Base-by-base conservation (phyloP, 805 yeast genomes). In the Scheffersomyces ergatensis region DNA sequence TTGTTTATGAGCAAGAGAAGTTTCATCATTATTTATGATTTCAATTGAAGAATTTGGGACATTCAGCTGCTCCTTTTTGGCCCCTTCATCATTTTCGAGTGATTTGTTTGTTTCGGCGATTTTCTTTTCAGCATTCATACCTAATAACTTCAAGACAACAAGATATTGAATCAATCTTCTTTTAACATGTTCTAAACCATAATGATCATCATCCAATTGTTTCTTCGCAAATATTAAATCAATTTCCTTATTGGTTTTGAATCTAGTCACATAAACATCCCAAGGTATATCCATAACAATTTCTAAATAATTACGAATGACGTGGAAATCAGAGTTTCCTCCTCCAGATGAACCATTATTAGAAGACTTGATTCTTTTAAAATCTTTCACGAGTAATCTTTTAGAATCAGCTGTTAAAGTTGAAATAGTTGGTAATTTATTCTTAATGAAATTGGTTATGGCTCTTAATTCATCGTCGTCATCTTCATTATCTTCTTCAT, bases 81-180 rank as follows among this genome's bases (percentile, higher is more conserved):
- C 20, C 11, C 15, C 29, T 17, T 16, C 19, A 7, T 21, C 25
- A 11, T 32, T 20, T 34, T 51, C 57, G 8, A 44, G 50, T 3
- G 50, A 27, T 8, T 49, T 47, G 5, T 26, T 4, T 2, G 27
- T 5, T 5, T 34, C 38, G 41, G 48, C 14, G 47, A 49, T 26
- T 42, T 57, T 58, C 26, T 48, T 45, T 14, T 65, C 70, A 1
- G 71, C 70, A 44, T 65, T 66, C 14, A 62, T 54, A 2, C 71
- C 74, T 45, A 70, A 54, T 32, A 89, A 70, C 46, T 85, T 84
- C 47, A 87, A 63, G 5, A 89, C 89, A 4, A 93, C 89, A 23
- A 89, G 66, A 57, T 88, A 87, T 58, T 89, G 95, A 17, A 89
- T 57, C 29, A 89, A 71, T 36, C 96, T 70, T 48, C 76, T 81